Evolutionary conservation across 306 rosid genomes (phyloP).

Genomic region (Coriaria nepalensis): DNA sequence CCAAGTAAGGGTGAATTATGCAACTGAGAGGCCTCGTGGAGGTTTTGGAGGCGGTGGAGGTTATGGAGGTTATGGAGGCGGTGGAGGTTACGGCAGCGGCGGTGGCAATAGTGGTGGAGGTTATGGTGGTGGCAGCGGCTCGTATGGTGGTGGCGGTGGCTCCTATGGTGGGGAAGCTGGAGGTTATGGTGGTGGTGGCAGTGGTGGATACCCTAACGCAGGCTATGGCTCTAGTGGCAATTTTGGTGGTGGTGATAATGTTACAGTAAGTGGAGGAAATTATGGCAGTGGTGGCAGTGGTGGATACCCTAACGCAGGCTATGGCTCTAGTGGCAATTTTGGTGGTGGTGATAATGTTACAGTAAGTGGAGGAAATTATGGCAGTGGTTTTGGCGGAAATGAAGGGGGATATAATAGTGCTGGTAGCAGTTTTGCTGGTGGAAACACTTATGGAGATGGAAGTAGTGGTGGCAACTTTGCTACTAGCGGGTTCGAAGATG

Average conservation of each 20-base stretch:
- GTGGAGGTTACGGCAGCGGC: slow-evolving; percentile 22
- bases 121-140: slow-evolving; percentile 23
- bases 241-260: slow-evolving; percentile 11
- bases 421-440: slow-evolving; percentile 14
- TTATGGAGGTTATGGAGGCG: slow-evolving; percentile 27
- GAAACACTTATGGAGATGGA: slow-evolving; percentile 8
- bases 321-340: slow-evolving; percentile 7
- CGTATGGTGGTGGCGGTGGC: slow-evolving; percentile 1
- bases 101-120: slow-evolving; percentile 13
- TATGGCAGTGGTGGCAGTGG: slow-evolving; percentile 21
- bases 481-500: slow-evolving; percentile 11
- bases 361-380: neutral
- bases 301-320: too few species aligned
- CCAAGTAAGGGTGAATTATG: slow-evolving; percentile 52
- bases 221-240: too few species aligned
- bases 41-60: slow-evolving; percentile 17
- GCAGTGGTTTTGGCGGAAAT: slow-evolving; percentile 16
- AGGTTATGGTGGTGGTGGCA: slow-evolving; percentile 10
- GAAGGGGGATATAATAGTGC: neutral
- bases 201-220: too few species aligned
- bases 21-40: slow-evolving; percentile 49
- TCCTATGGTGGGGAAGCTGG: slow-evolving; percentile 23
- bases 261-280: slow-evolving; percentile 19
- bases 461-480: slow-evolving; percentile 17
- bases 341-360: neutral